A percentile compares a stretch with the other conserved stretches of the same genome.
phyloP scores from a whole-genome alignment of 495 filamentous ascomycete species.

The Pyrenopolyporus hunteri region DNA sequence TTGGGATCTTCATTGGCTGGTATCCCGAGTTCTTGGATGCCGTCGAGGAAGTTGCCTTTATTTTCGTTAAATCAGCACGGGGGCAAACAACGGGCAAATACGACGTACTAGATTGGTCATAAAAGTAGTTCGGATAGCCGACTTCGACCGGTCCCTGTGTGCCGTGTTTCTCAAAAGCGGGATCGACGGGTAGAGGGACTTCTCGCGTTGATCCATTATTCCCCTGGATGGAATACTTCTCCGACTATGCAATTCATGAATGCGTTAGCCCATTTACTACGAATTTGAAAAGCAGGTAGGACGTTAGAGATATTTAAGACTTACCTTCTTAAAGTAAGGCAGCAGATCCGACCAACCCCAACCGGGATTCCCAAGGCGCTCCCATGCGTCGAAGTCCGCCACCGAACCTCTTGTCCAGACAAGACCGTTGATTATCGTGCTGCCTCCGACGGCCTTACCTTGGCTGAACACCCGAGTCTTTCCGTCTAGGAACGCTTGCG shows the following conservation, averaged over 20 bases:
- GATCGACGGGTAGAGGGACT: conserved; percentile 42
- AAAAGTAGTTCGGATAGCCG: conserved; percentile 59
- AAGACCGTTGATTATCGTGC: conserved; percentile 56
- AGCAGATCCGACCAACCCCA: conserved; percentile 66
- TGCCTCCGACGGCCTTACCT: conserved; percentile 54
- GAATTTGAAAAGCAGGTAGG: not conserved
- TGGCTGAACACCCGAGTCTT: conserved; percentile 43
- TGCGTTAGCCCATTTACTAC: conserved; percentile 29
- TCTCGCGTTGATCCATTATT: conserved; percentile 41
- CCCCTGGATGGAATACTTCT: conserved; percentile 21
- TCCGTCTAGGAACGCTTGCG: conserved; percentile 47
- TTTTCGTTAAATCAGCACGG: conserved; percentile 13
- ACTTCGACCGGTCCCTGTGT: conserved; percentile 54
- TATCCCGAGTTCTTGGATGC: conserved; percentile 57
- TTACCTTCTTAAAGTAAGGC: conserved; percentile 64
- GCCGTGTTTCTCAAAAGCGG: conserved; percentile 46
- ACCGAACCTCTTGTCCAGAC: conserved; percentile 51
- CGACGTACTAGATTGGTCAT: conserved; percentile 52
- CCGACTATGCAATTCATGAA: conserved; percentile 12
- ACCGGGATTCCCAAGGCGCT: conserved; percentile 63
- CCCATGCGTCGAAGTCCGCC: conserved; percentile 64
- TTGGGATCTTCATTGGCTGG: conserved; percentile 53
- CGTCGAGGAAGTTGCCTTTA: conserved; percentile 58
- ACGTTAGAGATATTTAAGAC: conserved; percentile 3
- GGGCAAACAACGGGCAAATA: not conserved